These are phyloP conservation scores for Ambrosia hybrid DNA, from an alignment of 140 eudicot species.

Conservation along the genomic window DNA sequence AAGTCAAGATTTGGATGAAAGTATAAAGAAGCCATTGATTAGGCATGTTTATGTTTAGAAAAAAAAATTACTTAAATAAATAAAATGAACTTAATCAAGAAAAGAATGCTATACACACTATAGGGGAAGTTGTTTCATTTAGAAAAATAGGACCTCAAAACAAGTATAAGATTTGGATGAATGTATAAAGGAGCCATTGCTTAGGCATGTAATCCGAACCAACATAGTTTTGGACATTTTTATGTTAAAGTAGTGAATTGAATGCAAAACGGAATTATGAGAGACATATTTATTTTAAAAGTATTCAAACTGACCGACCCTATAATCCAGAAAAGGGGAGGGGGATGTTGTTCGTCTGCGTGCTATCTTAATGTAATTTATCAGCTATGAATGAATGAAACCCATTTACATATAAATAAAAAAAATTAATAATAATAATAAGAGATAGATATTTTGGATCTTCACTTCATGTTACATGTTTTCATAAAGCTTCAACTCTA, in stretches of 20 bases:
- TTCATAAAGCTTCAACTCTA: neutral
- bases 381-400: too few species aligned
- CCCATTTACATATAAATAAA: too few species aligned
- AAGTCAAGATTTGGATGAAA: conserved; percentile 2
- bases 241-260: neutral
- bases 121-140: neutral
- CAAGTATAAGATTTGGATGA: neutral
- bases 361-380: too few species aligned
- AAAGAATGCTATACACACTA: neutral
- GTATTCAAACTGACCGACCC: neutral
- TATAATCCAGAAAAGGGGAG: neutral
- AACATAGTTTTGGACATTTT: neutral
- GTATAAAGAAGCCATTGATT: too few species aligned
- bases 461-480: neutral
- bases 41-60: neutral
- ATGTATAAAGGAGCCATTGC: neutral
- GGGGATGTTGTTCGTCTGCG: too few species aligned
- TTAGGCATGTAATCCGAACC: neutral
- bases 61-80: neutral
- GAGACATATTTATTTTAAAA: neutral
- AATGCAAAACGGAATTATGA: neutral
- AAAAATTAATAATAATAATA: neutral
- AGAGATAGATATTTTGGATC: neutral
- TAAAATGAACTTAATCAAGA: neutral
- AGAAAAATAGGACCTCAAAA: conserved; percentile 2